Evolutionary conservation across 495 filamentous ascomycete species (phyloP), one percentile per base, ranked within the genome.

Genomic region (Neurospora africana): DNA sequence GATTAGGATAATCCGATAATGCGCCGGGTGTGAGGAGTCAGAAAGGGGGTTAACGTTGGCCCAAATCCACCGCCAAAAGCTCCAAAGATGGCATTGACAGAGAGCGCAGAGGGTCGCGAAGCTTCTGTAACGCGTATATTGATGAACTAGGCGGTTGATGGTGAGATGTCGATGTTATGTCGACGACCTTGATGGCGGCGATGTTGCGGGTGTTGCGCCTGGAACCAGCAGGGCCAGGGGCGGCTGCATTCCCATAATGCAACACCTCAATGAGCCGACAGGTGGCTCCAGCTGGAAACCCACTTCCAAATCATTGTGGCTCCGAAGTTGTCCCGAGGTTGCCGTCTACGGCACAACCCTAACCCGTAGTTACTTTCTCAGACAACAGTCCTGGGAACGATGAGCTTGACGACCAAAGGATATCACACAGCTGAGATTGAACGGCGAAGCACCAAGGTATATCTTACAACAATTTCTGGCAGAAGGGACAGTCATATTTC

Each of bases 81-180:
- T 68, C 70, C 71, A 72, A 35, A 65, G 43, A 73, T 38, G 40
- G 70, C 41, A 4, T 61, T 10, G 33, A 65, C 53, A 9, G 39
- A 71, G 71, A 68, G 72, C 36, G 68, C 65, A 65, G 58, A 68
- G 8, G 21, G 6, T 17, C 11, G 17, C 17, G 38, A 69, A 11
- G 23, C 11, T 53, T n/a, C 38, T 47, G 70, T 75, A 71, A 75
- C 72, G 75, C 44, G 74, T 72, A n/a, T 40, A 72, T 77, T 74
- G 78, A 79, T 80, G 77, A 69, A 72, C 65, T 71, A 27, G 71
- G 19, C 23, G 41, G 36, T 11, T 38, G 58, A 10, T 27, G 75
- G 35, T 47, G 61, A 17, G 70, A 70, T 70, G 58, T 73, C 43
- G 77, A 80, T 78, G 78, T 61, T n/a, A 36, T n/a, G 68, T 33